Conservation (phyloP, 1,284 basidiomycete species). For the Sanghuangporus baumii region DNA sequence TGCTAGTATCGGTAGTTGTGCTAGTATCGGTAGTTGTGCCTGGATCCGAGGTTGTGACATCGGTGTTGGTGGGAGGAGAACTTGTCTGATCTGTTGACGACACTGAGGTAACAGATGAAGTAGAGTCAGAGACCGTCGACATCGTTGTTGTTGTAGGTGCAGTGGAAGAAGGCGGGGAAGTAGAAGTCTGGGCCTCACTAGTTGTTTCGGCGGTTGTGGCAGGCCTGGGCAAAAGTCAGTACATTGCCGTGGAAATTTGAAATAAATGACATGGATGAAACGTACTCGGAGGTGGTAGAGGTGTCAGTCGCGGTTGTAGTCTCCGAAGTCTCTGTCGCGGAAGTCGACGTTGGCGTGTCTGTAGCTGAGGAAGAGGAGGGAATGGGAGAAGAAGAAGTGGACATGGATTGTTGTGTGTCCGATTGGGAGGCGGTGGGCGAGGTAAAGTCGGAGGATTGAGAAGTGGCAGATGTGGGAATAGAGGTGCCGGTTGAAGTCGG, state of each 20-base stretch:
- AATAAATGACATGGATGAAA: neutral
- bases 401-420: conserved; percentile 9
- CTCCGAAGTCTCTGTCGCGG: neutral
- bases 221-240: neutral
- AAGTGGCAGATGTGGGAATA: conserved; percentile 5
- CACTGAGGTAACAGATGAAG: conserved; percentile 20
- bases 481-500: conserved; percentile 1
- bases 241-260: neutral
- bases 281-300: conserved; percentile 1
- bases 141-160: neutral
- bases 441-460: conserved; percentile 18
- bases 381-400: neutral
- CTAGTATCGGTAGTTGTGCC: conserved; percentile 20
- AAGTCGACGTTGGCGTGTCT: conserved; percentile 13
- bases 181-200: conserved; percentile 7
- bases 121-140: conserved; percentile 8
- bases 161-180: conserved; percentile 1
- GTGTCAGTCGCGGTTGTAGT: neutral
- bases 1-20: conserved; percentile 20
- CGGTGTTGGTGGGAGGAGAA: conserved; percentile 8
- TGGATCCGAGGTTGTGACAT: conserved; percentile 11
- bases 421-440: neutral
- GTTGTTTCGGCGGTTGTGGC: neutral
- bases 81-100: conserved; percentile 14
- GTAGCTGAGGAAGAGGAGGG: conserved; percentile 12